phyloP scores from a whole-genome alignment of 208 protist genomes.

The Leishmania arabica region DNA sequence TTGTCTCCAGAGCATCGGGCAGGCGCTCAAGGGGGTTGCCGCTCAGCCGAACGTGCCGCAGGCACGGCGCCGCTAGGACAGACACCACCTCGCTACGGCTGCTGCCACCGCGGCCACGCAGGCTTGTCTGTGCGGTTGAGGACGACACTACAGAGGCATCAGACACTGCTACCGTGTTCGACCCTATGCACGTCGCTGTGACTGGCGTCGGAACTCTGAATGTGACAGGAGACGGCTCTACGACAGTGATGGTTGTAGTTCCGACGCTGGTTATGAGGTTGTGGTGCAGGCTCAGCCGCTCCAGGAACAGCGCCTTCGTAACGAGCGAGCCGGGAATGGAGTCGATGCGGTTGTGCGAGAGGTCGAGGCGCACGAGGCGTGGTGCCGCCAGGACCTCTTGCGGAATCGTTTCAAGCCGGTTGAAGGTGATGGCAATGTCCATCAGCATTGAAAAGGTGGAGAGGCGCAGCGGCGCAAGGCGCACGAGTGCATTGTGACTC shows the following conservation, averaged over 20 bases:
- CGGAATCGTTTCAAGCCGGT: slow-evolving; percentile 61
- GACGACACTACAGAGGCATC: neutral
- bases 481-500: slow-evolving; percentile 45
- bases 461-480: slow-evolving; percentile 37
- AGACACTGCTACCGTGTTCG: neutral
- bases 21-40: slow-evolving; percentile 65
- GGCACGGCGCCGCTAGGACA: slow-evolving; percentile 54
- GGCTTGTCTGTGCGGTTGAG: neutral
- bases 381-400: slow-evolving; percentile 59
- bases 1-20: slow-evolving; percentile 54
- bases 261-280: slow-evolving; percentile 68
- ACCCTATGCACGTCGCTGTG: neutral
- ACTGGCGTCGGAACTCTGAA: neutral
- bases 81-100: slow-evolving; percentile 24
- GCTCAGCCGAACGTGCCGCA: slow-evolving; percentile 71
- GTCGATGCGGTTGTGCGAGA: slow-evolving; percentile 73
- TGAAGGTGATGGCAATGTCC: slow-evolving; percentile 58
- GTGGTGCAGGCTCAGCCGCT: slow-evolving; percentile 64
- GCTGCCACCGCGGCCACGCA: neutral
- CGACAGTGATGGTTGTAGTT: neutral
- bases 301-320: slow-evolving; percentile 39
- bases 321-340: slow-evolving; percentile 43
- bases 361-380: slow-evolving; percentile 62
- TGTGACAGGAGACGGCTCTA: neutral
- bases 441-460: slow-evolving; percentile 48